A percentile compares a stretch with the other conserved stretches of the same genome.
Evolutionary conservation across 768 basidiomycete species (phyloP).

Genomic region (Cyathus striatus): DNA sequence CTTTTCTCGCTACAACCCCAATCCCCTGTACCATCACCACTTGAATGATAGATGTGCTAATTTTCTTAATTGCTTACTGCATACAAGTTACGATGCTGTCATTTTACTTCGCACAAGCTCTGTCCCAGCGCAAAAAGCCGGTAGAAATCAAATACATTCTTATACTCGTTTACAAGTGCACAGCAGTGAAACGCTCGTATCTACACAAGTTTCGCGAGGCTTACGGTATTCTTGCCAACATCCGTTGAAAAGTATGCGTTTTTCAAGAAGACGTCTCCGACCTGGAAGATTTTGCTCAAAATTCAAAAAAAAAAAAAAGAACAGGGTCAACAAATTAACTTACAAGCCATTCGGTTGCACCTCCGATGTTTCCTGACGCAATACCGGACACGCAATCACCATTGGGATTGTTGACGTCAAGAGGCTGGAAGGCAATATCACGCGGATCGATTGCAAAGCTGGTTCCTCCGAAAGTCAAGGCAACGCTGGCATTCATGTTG

Average conservation of each 20-base stretch:
- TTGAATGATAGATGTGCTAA: too few relatives aligned
- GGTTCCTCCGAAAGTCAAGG: constrained; percentile 42
- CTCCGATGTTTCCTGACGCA: constrained; percentile 54
- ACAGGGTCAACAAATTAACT: constrained; percentile 8
- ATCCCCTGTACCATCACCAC: too few relatives aligned
- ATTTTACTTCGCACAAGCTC: too few relatives aligned
- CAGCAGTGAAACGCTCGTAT: too few relatives aligned
- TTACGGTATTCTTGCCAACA: constrained; percentile 50
- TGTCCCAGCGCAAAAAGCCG: too few relatives aligned
- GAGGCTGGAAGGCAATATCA: constrained; percentile 54
- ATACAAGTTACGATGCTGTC: too few relatives aligned
- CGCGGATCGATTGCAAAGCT: constrained; percentile 54
- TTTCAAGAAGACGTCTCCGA: constrained; percentile 76
- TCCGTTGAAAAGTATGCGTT: constrained; percentile 71
- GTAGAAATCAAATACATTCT: too few relatives aligned
- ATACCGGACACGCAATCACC: constrained; percentile 74
- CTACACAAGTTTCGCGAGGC: constrained; percentile 49
- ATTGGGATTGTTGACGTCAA: constrained; percentile 44
- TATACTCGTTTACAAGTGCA: too few relatives aligned
- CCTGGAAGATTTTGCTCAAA: constrained; percentile 15
- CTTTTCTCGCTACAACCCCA: too few relatives aligned
- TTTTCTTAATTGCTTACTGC: too few relatives aligned
- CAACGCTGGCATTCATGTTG: constrained; percentile 33
- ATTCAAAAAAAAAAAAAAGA: neutral
- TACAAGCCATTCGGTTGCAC: constrained; percentile 65